Percentiles rank a stretch among this genome's conserved stretches.
Conservation (phyloP, 257 asterid species). For the Nicotiana knightiana region DNA sequence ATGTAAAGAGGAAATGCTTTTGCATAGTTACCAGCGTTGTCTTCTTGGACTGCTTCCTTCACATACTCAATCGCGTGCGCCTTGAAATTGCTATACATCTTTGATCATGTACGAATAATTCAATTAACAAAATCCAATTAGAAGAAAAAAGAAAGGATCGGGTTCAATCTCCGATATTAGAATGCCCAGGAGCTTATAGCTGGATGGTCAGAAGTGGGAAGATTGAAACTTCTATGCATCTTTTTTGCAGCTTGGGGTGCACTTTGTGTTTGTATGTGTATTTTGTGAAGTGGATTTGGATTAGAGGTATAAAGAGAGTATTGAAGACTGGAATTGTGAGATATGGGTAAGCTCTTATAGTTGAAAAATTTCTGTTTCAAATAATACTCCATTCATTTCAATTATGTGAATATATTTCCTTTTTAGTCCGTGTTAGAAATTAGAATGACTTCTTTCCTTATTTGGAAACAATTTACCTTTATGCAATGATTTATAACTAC, state of each 20-base stretch:
- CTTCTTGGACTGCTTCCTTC: conserved; percentile 83
- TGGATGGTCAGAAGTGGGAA: not conserved
- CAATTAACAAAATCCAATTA: not conserved
- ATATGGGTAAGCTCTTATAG: too few relatives aligned
- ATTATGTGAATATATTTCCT: too few relatives aligned
- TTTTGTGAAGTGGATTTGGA: not conserved
- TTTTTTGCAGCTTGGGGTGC: not conserved
- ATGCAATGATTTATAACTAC: too few relatives aligned
- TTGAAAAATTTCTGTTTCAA: too few relatives aligned
- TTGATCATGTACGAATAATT: not conserved
- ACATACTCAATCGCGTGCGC: conserved; percentile 95
- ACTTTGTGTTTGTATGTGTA: not conserved
- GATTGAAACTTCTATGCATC: not conserved
- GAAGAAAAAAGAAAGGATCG: not conserved
- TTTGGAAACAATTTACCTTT: too few relatives aligned
- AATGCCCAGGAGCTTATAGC: too few relatives aligned
- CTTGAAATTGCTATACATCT: conserved; percentile 93
- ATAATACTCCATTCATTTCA: too few relatives aligned
- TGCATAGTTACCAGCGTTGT: conserved; percentile 87
- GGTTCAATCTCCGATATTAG: too few relatives aligned
- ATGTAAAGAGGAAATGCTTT: conserved; percentile 90
- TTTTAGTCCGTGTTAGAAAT: too few relatives aligned
- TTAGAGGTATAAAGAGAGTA: too few relatives aligned
- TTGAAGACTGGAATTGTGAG: too few relatives aligned
- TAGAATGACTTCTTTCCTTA: too few relatives aligned